Evolutionary conservation across 2,329 filamentous ascomycete genomes (phyloP).

Genomic region (Aspergillaceae sp.): DNA sequence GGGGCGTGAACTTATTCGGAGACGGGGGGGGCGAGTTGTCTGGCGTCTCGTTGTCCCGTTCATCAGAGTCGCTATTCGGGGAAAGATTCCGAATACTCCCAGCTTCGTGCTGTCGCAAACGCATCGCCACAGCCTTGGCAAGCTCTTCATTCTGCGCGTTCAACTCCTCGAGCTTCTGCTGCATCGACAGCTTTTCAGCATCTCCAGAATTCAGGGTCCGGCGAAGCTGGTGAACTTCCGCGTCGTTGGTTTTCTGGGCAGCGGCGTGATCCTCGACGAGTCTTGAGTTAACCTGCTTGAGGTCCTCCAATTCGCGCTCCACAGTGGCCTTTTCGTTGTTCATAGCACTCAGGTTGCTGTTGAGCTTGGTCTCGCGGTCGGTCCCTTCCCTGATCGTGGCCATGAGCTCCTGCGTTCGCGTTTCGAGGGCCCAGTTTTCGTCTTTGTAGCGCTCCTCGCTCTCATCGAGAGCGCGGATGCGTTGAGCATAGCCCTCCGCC

Average conservation of each 20-base stretch:
- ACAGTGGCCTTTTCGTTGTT: constrained; percentile 66
- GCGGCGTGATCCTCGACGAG: constrained; percentile 71
- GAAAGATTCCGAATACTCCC: constrained; percentile 52
- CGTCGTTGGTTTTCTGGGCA: constrained; percentile 73
- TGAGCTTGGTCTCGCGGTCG: constrained; percentile 76
- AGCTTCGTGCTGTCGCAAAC: constrained; percentile 58
- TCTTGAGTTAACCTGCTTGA: constrained; percentile 70
- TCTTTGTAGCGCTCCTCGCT: constrained; percentile 95
- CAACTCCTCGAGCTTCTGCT: constrained; percentile 80
- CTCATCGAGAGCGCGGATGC: constrained; percentile 76
- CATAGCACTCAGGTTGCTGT: constrained; percentile 59
- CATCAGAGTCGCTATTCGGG: constrained; percentile 56
- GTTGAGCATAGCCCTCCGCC: constrained; percentile 66
- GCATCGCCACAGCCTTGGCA: constrained; percentile 69
- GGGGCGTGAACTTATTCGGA: constrained; percentile 81
- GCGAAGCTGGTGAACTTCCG: constrained; percentile 75
- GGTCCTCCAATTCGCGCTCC: constrained; percentile 84
- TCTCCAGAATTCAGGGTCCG: constrained; percentile 72
- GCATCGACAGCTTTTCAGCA: constrained; percentile 65
- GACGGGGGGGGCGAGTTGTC: constrained; percentile 87
- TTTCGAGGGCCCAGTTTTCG: constrained; percentile 96
- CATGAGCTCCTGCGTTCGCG: constrained; percentile 75
- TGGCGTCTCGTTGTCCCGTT: constrained; percentile 63
- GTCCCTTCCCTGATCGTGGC: constrained; percentile 64
- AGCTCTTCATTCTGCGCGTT: constrained; percentile 85